Conservation (phyloP, 2,329 filamentous ascomycete species). For the Nothophoma quercina region DNA sequence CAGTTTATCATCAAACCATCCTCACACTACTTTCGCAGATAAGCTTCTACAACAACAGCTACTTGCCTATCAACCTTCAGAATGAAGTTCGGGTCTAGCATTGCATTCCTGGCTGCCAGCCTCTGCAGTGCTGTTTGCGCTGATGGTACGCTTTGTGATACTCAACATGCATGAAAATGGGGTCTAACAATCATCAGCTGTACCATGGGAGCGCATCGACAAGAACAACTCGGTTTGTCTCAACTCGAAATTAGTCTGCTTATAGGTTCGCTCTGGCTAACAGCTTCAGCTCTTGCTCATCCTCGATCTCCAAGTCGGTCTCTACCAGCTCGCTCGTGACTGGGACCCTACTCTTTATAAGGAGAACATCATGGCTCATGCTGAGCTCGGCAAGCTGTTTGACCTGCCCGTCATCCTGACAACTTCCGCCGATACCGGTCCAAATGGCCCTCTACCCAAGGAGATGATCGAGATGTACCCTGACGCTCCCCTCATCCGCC, state of each 20-base stretch:
- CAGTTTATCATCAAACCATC: constrained; percentile 22
- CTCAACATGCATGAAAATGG: neutral
- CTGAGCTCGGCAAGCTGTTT: constrained; percentile 71
- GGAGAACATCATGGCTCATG: constrained; percentile 72
- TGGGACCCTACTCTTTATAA: constrained; percentile 70
- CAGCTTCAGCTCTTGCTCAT: constrained; percentile 60
- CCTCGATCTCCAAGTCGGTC: constrained; percentile 67
- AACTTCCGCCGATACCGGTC: constrained; percentile 72
- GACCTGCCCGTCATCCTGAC: constrained; percentile 74
- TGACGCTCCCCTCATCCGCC: constrained; percentile 68
- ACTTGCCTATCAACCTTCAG: constrained; percentile 19
- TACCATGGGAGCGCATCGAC: constrained; percentile 52
- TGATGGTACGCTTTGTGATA: constrained; percentile 31
- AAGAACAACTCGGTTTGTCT: constrained; percentile 50
- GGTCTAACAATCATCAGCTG: constrained; percentile 39
- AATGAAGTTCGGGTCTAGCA: constrained; percentile 43
- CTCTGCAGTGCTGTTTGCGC: constrained; percentile 40
- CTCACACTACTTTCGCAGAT: constrained; percentile 19
- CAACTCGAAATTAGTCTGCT: neutral
- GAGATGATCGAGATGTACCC: constrained; percentile 75
- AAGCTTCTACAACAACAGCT: neutral
- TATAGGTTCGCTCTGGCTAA: neutral
- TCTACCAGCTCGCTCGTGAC: constrained; percentile 69
- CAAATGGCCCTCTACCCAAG: constrained; percentile 74
- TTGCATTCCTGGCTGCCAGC: constrained; percentile 37